A percentile compares a stretch with the other conserved stretches of the same genome.
phyloP scores from a whole-genome alignment of 192 early-diverging fungal species.

The Backusella psychrophila region DNA sequence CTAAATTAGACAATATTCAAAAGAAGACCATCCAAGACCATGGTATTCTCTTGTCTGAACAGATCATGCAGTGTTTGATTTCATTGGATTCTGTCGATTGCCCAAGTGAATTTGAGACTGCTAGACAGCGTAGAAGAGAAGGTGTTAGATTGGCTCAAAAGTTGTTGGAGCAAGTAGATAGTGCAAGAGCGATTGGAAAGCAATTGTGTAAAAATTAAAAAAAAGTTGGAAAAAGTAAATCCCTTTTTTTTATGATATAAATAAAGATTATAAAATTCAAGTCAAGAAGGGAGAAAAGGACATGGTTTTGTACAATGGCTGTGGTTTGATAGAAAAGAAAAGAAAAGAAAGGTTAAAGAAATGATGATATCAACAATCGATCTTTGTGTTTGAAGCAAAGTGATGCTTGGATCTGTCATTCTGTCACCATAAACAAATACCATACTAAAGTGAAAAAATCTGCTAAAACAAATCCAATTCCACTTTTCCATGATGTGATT shows the following conservation, averaged over 20 bases:
- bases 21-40: constrained; percentile 66
- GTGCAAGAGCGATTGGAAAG: neutral
- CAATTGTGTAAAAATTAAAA: constrained; percentile 5
- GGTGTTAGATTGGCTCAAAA: constrained; percentile 72
- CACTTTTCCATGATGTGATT: too few relatives aligned
- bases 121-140: constrained; percentile 72
- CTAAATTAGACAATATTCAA: constrained; percentile 30
- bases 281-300: too few relatives aligned
- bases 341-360: neutral
- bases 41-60: constrained; percentile 67
- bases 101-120: constrained; percentile 64
- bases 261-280: neutral
- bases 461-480: too few relatives aligned
- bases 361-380: neutral
- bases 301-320: too few relatives aligned
- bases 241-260: neutral
- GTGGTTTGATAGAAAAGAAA: neutral
- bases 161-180: constrained; percentile 75
- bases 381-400: neutral
- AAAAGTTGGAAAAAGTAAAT: neutral
- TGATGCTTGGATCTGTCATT: neutral
- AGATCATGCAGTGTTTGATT: constrained; percentile 75
- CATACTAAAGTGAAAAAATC: neutral
- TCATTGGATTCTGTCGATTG: constrained; percentile 71
- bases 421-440: neutral